Evolutionary conservation across 768 basidiomycete species (phyloP).

Genomic region (Paxillus involutus): DNA sequence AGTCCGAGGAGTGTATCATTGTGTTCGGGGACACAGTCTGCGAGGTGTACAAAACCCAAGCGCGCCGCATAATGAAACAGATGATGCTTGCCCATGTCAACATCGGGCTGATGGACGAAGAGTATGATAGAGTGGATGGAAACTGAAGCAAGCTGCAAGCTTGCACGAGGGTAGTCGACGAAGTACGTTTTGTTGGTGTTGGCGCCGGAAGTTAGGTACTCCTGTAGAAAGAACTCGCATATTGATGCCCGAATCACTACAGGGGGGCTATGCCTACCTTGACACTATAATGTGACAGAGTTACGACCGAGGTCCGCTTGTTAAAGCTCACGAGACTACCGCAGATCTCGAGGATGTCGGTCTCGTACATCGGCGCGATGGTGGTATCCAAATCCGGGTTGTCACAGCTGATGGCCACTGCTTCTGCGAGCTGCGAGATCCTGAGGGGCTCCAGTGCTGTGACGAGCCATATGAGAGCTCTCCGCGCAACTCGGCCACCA

Average conservation of each 20-base stretch:
- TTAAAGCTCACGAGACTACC: constrained; percentile 2
- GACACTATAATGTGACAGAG: constrained; percentile 6
- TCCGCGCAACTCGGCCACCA: background rate
- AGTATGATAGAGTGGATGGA: background rate
- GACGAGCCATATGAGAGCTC: background rate
- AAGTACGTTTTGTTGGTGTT: background rate
- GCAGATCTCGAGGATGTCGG: background rate
- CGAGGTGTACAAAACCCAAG: background rate
- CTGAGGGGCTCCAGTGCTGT: background rate
- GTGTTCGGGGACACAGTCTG: background rate
- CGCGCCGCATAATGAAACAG: background rate
- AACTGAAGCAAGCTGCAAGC: background rate
- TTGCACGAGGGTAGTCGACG: background rate
- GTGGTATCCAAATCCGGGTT: background rate
- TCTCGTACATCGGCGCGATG: background rate
- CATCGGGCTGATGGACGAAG: background rate
- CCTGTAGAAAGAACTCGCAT: background rate
- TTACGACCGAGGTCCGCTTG: background rate
- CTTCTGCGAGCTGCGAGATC: background rate
- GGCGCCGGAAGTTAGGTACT: background rate
- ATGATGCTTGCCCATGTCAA: background rate
- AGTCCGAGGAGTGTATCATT: background rate
- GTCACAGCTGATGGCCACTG: background rate
- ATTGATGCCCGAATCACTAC: too few relatives aligned
- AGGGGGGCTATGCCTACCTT: background rate